These are phyloP conservation scores for Cytospora leucostoma DNA, from an alignment of 2,329 filamentous ascomycete species.

Conservation along the genomic window DNA sequence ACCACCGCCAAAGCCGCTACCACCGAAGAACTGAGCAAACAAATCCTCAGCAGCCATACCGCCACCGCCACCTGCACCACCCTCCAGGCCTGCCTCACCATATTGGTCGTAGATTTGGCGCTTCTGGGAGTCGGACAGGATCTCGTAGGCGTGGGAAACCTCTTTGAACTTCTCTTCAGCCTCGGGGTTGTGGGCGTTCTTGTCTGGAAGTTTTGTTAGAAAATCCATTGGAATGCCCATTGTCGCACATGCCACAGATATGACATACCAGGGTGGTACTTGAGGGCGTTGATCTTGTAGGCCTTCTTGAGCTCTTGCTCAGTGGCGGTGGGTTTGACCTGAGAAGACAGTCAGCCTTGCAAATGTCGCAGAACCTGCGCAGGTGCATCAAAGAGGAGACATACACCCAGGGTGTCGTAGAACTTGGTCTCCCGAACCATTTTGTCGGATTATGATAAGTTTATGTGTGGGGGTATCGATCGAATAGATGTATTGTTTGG, in stretches of 20 bases:
- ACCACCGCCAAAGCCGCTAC: constrained; percentile 69
- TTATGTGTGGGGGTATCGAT: constrained; percentile 18
- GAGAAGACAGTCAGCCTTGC: constrained; percentile 29
- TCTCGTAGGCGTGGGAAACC: constrained; percentile 91
- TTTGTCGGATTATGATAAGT: constrained; percentile 35
- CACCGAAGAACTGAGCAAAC: constrained; percentile 92
- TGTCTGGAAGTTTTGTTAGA: constrained; percentile 61
- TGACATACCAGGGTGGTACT: constrained; percentile 78
- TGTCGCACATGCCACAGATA: background rate
- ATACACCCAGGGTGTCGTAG: constrained; percentile 78
- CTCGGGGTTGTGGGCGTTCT: constrained; percentile 91
- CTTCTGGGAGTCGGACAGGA: constrained; percentile 90
- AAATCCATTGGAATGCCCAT: background rate
- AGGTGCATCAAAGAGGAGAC: constrained; percentile 34
- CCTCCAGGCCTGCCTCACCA: constrained; percentile 94
- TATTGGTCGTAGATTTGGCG: constrained; percentile 93
- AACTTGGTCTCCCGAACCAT: constrained; percentile 81
- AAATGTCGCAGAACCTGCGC: background rate
- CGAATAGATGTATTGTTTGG: background rate
- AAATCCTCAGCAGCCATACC: constrained; percentile 96
- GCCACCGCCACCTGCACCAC: constrained; percentile 71
- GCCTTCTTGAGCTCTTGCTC: constrained; percentile 89
- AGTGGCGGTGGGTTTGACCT: constrained; percentile 78
- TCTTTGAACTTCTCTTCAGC: constrained; percentile 99
- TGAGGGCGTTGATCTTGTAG: constrained; percentile 81